phyloP scores from a whole-genome alignment of 1,284 basidiomycete genomes.

The Ceratobasidium sp. region DNA sequence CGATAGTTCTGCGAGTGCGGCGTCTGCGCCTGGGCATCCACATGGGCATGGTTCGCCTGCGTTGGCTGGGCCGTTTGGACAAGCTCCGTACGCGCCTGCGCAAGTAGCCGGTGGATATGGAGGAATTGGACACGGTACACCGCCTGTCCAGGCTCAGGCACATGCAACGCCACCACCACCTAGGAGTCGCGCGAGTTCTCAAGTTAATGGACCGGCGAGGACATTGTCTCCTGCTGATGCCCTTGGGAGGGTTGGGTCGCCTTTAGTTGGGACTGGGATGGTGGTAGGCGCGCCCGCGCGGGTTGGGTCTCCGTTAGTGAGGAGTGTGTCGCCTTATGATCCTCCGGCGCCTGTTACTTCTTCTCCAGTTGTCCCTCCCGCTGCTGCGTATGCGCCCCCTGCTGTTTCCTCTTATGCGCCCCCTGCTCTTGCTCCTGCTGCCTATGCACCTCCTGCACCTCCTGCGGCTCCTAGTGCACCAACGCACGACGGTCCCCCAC shows the following conservation, averaged over 20 bases:
- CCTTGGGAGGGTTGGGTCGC: slow-evolving; percentile 29
- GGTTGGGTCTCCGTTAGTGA: slow-evolving; percentile 15
- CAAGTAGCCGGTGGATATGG: slow-evolving; percentile 31
- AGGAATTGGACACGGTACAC: slow-evolving; percentile 17
- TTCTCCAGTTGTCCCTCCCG: neutral
- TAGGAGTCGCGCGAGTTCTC: slow-evolving; percentile 4
- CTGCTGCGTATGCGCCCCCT: neutral
- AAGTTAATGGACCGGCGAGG: slow-evolving; percentile 11
- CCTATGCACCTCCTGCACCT: neutral
- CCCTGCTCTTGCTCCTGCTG: slow-evolving; percentile 4
- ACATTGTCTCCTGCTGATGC: slow-evolving; percentile 37
- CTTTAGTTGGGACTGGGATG: slow-evolving; percentile 20
- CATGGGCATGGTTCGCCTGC: slow-evolving; percentile 11
- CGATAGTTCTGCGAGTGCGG: slow-evolving; percentile 32
- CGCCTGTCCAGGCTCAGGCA: slow-evolving; percentile 10
- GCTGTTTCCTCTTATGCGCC: slow-evolving; percentile 2
- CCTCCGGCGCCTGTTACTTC: slow-evolving; percentile 22
- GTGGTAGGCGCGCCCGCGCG: slow-evolving; percentile 15
- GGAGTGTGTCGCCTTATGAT: slow-evolving; percentile 24
- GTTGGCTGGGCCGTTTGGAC: slow-evolving; percentile 21
- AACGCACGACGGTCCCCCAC: slow-evolving; percentile 19
- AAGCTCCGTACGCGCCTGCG: slow-evolving; percentile 23
- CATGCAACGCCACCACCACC: slow-evolving; percentile 8
- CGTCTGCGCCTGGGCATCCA: slow-evolving; percentile 19
- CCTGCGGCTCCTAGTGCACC: neutral